A percentile compares a stretch with the other conserved stretches of the same genome.
Conservation (phyloP, 768 basidiomycete species). For the Kwoniella mangroviensis region DNA sequence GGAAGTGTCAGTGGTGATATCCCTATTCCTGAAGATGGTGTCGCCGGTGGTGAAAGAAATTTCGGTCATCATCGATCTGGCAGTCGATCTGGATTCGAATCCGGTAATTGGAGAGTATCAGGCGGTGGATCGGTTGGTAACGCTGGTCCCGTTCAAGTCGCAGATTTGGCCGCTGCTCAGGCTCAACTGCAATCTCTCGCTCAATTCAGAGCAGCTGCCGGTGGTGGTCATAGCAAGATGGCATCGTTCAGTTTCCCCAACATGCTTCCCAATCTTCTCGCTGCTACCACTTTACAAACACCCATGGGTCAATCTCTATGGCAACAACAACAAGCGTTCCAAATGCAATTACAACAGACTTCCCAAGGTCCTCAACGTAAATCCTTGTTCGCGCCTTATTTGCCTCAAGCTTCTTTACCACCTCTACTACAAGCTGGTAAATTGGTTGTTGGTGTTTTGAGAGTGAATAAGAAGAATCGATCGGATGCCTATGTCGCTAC, state of each 20-base stretch:
- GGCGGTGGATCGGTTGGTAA: conserved; percentile 55
- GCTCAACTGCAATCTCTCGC: conserved; percentile 94
- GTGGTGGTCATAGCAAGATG: conserved; percentile 91
- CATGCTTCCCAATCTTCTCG: conserved; percentile 97
- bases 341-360: conserved; percentile 86
- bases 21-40: conserved; percentile 42
- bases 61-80: conserved; percentile 50
- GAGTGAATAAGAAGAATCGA: conserved; percentile 97
- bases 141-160: conserved; percentile 40
- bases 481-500: conserved; percentile 99
- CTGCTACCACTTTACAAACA: conserved; percentile 85
- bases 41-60: conserved; percentile 22
- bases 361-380: conserved; percentile 88
- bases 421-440: conserved; percentile 96
- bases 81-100: conserved; percentile 52
- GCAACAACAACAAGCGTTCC: conserved; percentile 94
- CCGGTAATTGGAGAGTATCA: conserved; percentile 83
- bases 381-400: conserved; percentile 96
- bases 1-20: conserved; percentile 61
- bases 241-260: conserved; percentile 97
- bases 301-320: conserved; percentile 74
- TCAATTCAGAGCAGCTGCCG: conserved; percentile 88
- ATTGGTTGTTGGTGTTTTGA: conserved; percentile 92
- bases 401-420: conserved; percentile 95
- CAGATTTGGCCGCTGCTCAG: conserved; percentile 94